Evolutionary conservation across 805 yeast genomes (phyloP), one percentile per base, ranked within the genome.

Genomic region (Monosporozyma yasuniensis): DNA sequence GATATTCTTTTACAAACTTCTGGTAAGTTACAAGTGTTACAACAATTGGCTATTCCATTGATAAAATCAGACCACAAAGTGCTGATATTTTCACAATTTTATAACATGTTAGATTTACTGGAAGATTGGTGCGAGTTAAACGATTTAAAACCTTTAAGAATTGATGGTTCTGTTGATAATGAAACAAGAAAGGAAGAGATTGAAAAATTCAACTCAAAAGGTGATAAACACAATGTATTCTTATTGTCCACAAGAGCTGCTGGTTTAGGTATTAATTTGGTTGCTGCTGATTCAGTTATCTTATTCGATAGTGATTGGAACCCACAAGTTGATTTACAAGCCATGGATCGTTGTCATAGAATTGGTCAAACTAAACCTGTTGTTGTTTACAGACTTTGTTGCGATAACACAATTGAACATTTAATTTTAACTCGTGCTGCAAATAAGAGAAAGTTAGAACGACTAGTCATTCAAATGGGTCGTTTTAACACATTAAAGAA

Each of bases 261-360:
- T 9, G 98, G 98, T 0, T 74, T 91, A 30, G 99, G 99, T 4
- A 79, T 91, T 42, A 91, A 91, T 61, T 71, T 91, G 49, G 78
- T 83, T 0, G 80, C 84, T 0, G 96, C 98, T 0, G 97, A 93
- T 55, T 83, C 95, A 1, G 98, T 93, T 1, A 78, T 91, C 3
- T 59, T 91, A 10, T 89, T 87, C 61, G 99, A 91, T 61, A 84
- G 88, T 50, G 99, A 91, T 62, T 91, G 97, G 96, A 91, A 91
- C 60, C 99, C 98, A 0, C 97, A 91, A 61, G 95, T 88, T 54
- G 98, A 91, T 67, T 70, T 89, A 47, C 99, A 91, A 64, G 98
- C 98, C 0, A 91, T 91, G 80, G 98, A 90, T 59, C 74, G 99
- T 49, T 95, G 86, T 11, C 98, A 91, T 63, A 73, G 99, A 61